Evolutionary conservation across 2,329 filamentous ascomycete species (phyloP), one percentile per base, ranked within the genome.

Genomic region (Epichloe uncinata): DNA sequence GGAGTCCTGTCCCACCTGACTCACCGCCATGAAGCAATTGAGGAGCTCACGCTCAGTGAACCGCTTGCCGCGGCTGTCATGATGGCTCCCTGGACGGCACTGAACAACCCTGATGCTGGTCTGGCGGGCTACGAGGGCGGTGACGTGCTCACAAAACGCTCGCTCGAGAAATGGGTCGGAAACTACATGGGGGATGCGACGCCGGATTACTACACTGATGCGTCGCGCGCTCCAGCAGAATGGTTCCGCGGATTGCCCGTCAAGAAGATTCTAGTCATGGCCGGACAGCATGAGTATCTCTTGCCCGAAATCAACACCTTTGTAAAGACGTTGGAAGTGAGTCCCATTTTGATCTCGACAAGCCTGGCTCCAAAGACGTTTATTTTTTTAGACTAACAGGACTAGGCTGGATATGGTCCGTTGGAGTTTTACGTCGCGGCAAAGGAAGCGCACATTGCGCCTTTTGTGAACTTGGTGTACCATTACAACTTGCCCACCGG

Each of bases 1-100:
- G 56, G 48, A 42, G 55, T 58, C 20, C 43, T 58, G 18, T 52
- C 56, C 13, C 56, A 58, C 42, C 40, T 55, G 18, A 49, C 49
- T n/a, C 55, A 57, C 37, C 47, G 47, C 7, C 56, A 58, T 34
- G 43, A 50, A 12, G 43, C 50, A 22, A 56, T 58, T 6, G 30
- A 33, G 9, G 51, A 51, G 42, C 44, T 58, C 33, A 33, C 20
- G 18, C 26, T 57, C 15, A 9, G 20, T 9, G 52, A 49, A 41
- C 50, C 52, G 5, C 55, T 58, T 13, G 48, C 48, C 8, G 56
- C 47, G 5, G 50, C 52, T 0, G 50, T 44, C 22, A 22, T 46
- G 15, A 49, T 58, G 11, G 51, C 54, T 4, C 55, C 56, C 6
- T 58, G 56, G 56, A 53, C 51, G 16, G 52, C 47, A 4, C 26